These are phyloP conservation scores for Inonotus obliquus DNA, from an alignment of 1,284 basidiomycete species.

Conservation along the genomic window DNA sequence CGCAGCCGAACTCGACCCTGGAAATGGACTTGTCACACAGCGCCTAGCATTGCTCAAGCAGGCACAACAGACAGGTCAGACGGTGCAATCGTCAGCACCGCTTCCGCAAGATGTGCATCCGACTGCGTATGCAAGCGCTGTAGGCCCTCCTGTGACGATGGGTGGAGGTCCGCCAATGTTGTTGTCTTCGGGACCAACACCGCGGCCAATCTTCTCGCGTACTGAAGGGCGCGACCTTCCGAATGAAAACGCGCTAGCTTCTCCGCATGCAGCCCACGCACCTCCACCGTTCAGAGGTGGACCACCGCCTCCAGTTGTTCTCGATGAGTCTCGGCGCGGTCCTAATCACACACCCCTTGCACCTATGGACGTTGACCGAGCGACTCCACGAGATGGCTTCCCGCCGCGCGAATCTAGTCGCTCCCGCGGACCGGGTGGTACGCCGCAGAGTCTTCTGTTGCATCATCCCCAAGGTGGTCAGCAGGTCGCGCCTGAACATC, in stretches of 20 bases:
- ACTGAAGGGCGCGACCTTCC: constrained; percentile 57
- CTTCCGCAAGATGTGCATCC: constrained; percentile 94
- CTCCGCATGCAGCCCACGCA: constrained; percentile 48
- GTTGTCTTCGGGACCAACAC: constrained; percentile 44
- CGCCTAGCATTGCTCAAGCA: constrained; percentile 75
- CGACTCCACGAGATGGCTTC: constrained; percentile 45
- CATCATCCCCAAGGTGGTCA: constrained; percentile 64
- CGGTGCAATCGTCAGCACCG: constrained; percentile 73
- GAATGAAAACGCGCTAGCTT: constrained; percentile 46
- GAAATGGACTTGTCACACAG: constrained; percentile 73
- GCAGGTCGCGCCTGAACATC: constrained; percentile 42
- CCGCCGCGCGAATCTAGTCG: constrained; percentile 40
- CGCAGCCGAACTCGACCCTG: constrained; percentile 85
- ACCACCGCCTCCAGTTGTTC: constrained; percentile 69
- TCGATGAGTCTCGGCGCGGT: constrained; percentile 58
- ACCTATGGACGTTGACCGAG: constrained; percentile 79
- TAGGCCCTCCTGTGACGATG: constrained; percentile 47
- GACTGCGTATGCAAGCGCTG: constrained; percentile 81
- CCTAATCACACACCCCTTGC: constrained; percentile 70
- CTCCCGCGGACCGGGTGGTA: constrained; percentile 40
- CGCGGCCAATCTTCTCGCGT: constrained; percentile 50
- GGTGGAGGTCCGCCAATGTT: constrained; percentile 40
- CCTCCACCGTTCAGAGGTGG: constrained; percentile 73
- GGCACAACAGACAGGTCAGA: constrained; percentile 76
- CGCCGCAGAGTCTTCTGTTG: constrained; percentile 49